Evolutionary conservation across 2,329 filamentous ascomycete species (phyloP), one percentile per base, ranked within the genome.

Genomic region (Epichloe scottii): DNA sequence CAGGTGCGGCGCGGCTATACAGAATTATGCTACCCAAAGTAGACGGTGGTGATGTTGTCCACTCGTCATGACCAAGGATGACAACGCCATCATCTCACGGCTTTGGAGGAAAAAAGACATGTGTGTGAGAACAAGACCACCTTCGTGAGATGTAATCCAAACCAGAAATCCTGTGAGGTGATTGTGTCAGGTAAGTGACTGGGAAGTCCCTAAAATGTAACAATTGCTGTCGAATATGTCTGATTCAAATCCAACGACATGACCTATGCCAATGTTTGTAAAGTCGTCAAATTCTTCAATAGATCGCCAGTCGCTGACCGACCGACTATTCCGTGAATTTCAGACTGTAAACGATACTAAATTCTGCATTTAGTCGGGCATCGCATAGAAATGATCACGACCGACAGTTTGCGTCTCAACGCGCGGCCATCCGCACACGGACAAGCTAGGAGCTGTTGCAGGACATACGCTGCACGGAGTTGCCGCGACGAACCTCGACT

Each of bases 191-290:
- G 34, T 41, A n/a, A 23, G 51, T 42, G 38, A 84, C 58, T 84
- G n/a, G n/a, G n/a, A 78, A 61, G 80, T 57, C 71, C 60, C 79
- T 83, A 58, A 83, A 79, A 62, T 84, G 81, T 58, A 72, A 68
- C 53, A 84, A 79, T 56, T 84, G 81, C 48, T 82, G 82, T 50
- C 44, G 47, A 45, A 52, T 52, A 42, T 41, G 44, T 59, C 82
- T 85, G 37, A 76, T 79, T 50, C 80, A 50, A 52, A 52, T 46
- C 46, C 47, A 49, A 52, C 47, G 47, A 52, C 48, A 46, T 50
- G 42, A 49, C 39, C n/a, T 50, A 41, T 41, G 47, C 38, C 48
- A 38, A 47, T 51, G 49, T 51, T 44, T 49, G 43, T 52, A 45
- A 41, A 46, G 51, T 44, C 46, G 51, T 50, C 42, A 48, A 44